phyloP scores from a whole-genome alignment of 192 early-diverging fungal genomes.

The Coemansia sp. region DNA sequence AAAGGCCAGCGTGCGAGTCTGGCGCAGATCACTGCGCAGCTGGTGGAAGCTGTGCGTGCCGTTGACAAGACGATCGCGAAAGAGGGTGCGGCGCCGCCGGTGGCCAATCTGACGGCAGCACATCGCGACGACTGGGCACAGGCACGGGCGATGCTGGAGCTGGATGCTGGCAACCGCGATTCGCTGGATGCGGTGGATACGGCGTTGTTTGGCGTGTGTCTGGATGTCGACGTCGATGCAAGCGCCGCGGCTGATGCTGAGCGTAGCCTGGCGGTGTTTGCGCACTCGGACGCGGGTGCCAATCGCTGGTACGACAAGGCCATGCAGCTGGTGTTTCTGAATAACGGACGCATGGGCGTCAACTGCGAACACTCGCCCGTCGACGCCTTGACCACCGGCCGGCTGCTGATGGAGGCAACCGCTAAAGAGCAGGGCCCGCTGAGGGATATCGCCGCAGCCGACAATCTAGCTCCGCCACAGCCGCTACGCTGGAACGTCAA shows the following conservation, averaged over 20 bases:
- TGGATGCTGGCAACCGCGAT: constrained; percentile 52
- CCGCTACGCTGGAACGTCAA: constrained; percentile 75
- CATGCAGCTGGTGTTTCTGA: constrained; percentile 82
- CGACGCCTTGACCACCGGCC: constrained; percentile 86
- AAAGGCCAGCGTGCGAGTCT: constrained; percentile 66
- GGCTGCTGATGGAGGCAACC: constrained; percentile 73
- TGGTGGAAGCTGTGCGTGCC: constrained; percentile 18
- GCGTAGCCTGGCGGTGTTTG: constrained; percentile 68
- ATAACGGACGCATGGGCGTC: constrained; percentile 83
- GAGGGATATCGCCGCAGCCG: constrained; percentile 19
- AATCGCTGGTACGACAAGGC: constrained; percentile 99
- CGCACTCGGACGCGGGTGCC: constrained; percentile 73
- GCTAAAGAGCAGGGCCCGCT: constrained; percentile 36
- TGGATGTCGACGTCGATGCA: constrained; percentile 74
- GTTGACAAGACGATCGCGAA: constrained; percentile 19
- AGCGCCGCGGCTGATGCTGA: constrained; percentile 65
- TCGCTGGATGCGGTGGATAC: constrained; percentile 69
- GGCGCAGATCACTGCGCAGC: constrained; percentile 47
- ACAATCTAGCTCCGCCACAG: constrained; percentile 55
- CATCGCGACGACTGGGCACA: constrained; percentile 88
- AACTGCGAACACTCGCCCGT: constrained; percentile 97
- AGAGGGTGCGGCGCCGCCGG: neutral
- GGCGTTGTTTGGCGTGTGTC: constrained; percentile 83
- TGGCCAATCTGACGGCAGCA: constrained; percentile 11
- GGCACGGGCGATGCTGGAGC: constrained; percentile 57